These are phyloP conservation scores for Huntiella abstrusa DNA, from an alignment of 2,329 filamentous ascomycete genomes.

Conservation along the genomic window DNA sequence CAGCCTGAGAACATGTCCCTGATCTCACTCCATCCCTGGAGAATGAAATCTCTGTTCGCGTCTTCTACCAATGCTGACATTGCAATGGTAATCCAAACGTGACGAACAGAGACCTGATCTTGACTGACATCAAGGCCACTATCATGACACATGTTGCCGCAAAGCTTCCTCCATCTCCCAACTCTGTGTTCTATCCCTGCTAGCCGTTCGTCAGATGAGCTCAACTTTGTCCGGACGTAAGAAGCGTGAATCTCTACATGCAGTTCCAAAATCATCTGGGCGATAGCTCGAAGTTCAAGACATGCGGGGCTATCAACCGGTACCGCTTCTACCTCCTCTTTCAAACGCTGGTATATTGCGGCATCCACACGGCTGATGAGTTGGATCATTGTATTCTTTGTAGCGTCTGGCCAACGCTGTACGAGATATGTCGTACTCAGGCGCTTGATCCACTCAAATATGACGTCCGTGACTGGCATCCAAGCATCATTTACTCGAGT, in stretches of 20 bases:
- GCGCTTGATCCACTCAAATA: conserved; percentile 37
- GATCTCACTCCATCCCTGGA: conserved; percentile 39
- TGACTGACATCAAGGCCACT: conserved; percentile 11
- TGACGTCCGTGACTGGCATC: conserved; percentile 36
- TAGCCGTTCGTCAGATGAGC: conserved; percentile 2
- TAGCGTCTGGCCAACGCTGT: conserved; percentile 37
- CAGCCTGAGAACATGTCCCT: conserved; percentile 27
- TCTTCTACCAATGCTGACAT: conserved; percentile 32
- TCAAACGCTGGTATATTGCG: conserved; percentile 26
- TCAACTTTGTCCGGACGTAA: conserved; percentile 6
- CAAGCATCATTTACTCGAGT: conserved; percentile 28
- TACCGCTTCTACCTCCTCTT: not conserved
- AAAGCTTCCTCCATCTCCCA: conserved; percentile 6
- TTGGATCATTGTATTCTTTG: conserved; percentile 38
- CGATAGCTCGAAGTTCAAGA: conserved; percentile 16
- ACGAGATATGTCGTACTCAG: conserved; percentile 32
- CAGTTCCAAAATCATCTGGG: conserved; percentile 42
- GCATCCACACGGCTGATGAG: conserved; percentile 35
- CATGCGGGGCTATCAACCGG: not conserved
- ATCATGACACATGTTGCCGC: conserved; percentile 4
- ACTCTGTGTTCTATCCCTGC: conserved; percentile 6
- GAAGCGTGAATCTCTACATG: conserved; percentile 40
- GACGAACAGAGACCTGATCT: conserved; percentile 29
- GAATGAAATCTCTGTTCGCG: conserved; percentile 35
- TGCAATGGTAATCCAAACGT: conserved; percentile 38